These are phyloP conservation scores for Choiromyces venosus DNA, from an alignment of 495 filamentous ascomycete species.

Conservation along the genomic window DNA sequence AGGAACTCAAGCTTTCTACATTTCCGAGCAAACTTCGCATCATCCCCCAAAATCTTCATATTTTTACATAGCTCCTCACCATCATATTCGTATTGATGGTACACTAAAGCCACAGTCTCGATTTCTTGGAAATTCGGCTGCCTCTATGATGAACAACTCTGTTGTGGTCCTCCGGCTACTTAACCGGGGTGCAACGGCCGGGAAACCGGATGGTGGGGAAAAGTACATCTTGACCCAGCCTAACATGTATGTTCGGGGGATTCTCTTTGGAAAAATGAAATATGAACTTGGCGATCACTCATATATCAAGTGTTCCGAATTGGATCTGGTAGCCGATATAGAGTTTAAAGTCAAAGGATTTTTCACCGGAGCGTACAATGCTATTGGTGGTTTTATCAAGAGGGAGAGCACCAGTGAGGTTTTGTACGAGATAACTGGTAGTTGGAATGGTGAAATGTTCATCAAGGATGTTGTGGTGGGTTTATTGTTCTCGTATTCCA, in stretches of 20 bases:
- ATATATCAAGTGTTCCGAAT: conserved; percentile 85
- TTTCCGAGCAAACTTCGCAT: conserved; percentile 95
- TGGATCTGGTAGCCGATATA: conserved; percentile 79
- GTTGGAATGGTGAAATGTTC: conserved; percentile 92
- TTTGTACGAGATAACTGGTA: conserved; percentile 81
- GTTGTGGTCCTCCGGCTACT: conserved; percentile 78
- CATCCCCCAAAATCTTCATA: conserved; percentile 98
- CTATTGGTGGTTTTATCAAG: conserved; percentile 87
- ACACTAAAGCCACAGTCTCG: conserved; percentile 93
- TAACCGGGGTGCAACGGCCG: conserved; percentile 52
- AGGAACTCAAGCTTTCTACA: conserved; percentile 80
- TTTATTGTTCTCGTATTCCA: conserved; percentile 28
- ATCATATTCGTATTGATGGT: conserved; percentile 91
- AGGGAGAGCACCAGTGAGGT: conserved; percentile 79
- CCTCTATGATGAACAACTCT: conserved; percentile 90
- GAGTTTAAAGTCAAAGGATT: conserved; percentile 99
- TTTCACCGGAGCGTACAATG: conserved; percentile 93
- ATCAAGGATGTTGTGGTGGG: conserved; percentile 73
- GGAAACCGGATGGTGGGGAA: conserved; percentile 62
- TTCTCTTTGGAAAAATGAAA: conserved; percentile 98
- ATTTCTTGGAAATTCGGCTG: conserved; percentile 94
- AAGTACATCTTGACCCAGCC: conserved; percentile 92
- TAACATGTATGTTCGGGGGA: conserved; percentile 98
- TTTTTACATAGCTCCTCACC: conserved; percentile 96
- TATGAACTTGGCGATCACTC: conserved; percentile 98